phyloP scores from a whole-genome alignment of 768 basidiomycete species.

The Trichaptum fuscoviolaceum region DNA sequence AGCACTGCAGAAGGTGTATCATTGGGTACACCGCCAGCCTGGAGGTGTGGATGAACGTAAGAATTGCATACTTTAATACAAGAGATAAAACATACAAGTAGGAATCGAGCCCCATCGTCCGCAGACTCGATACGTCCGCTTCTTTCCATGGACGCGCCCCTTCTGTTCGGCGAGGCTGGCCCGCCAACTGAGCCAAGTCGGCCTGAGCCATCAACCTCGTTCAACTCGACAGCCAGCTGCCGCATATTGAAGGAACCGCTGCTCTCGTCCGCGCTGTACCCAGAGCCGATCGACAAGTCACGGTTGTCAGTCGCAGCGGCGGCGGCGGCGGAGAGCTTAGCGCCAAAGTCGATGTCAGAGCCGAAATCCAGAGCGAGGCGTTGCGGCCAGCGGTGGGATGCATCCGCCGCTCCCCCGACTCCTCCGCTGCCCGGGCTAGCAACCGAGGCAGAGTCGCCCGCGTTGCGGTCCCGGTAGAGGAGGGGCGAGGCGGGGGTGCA shows the following conservation, averaged over 20 bases:
- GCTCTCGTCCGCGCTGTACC: not conserved
- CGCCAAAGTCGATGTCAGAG: not conserved
- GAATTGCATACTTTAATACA: not conserved
- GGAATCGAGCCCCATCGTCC: not conserved
- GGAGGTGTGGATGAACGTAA: not conserved
- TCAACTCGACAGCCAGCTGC: not conserved
- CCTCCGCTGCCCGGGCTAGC: not conserved
- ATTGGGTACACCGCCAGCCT: slow-evolving; percentile 15
- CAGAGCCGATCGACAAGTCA: not conserved
- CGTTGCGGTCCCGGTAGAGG: not conserved
- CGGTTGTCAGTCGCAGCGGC: not conserved
- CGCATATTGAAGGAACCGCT: not conserved
- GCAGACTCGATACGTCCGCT: not conserved
- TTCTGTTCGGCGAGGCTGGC: not conserved
- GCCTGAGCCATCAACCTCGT: not conserved
- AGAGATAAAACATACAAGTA: not conserved
- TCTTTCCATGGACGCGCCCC: not conserved
- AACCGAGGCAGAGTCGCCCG: not conserved
- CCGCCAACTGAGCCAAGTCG: not conserved
- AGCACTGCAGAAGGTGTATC: slow-evolving; percentile 10
- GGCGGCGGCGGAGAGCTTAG: slow-evolving; percentile 3
- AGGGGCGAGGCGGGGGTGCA: not conserved
- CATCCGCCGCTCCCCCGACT: not conserved
- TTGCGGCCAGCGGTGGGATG: not conserved
- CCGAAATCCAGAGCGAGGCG: not conserved